Evolutionary conservation across 495 filamentous ascomycete genomes (phyloP).

Genomic region (Penicillium silybi): DNA sequence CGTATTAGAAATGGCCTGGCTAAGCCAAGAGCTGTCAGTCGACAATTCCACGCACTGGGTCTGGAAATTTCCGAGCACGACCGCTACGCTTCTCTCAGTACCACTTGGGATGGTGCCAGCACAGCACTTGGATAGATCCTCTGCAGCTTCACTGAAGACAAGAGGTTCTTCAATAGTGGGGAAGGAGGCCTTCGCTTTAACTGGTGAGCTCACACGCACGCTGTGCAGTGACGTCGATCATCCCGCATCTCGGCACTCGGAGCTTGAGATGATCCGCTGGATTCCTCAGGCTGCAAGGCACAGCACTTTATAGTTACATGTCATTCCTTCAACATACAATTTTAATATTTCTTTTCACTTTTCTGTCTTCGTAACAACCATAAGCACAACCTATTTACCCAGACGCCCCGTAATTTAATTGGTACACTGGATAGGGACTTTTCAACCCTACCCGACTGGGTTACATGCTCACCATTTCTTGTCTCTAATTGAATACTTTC

Average conservation of each 20-base stretch:
- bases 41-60: conserved; percentile 13
- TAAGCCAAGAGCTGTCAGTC: conserved; percentile 6
- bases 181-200: conserved; percentile 1
- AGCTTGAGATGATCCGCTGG: conserved; percentile 8
- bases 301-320: neutral
- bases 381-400: no score
- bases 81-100: neutral
- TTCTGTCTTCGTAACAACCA: no score
- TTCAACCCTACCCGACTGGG: no score
- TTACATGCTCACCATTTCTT: no score
- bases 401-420: no score
- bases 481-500: no score
- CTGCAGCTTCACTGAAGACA: neutral
- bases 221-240: conserved; percentile 29
- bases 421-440: no score
- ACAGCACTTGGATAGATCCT: neutral
- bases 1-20: neutral
- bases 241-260: conserved; percentile 24
- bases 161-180: conserved; percentile 4
- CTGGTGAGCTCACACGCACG: neutral
- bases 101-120: neutral
- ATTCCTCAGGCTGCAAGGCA: conserved; percentile 19
- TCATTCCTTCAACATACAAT: no score
- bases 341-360: no score
- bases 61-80: neutral